Conservation (phyloP, 2,329 filamentous ascomycete species). For the Epichloe coenophiala region DNA sequence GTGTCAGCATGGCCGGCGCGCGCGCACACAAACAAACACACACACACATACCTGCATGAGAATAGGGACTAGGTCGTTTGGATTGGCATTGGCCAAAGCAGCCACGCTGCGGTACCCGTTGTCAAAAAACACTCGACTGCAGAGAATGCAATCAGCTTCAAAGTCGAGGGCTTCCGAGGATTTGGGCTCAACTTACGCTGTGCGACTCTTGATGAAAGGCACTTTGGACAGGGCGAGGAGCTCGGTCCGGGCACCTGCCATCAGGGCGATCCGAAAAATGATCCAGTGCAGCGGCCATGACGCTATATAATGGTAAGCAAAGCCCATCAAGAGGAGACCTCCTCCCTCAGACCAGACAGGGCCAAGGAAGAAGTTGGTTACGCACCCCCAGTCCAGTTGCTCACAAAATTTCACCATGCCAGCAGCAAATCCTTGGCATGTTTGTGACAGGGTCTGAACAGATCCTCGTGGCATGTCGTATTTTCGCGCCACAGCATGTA, state of each 20-base stretch:
- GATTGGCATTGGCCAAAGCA: constrained; percentile 54
- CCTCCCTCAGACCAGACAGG: too few species aligned
- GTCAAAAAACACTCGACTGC: constrained; percentile 52
- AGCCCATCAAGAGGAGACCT: not conserved
- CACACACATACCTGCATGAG: constrained; percentile 44
- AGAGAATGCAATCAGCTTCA: constrained; percentile 2
- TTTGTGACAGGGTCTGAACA: constrained; percentile 60
- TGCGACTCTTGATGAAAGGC: constrained; percentile 64
- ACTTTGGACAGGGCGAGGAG: constrained; percentile 58
- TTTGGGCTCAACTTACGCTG: constrained; percentile 34
- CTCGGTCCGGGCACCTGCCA: constrained; percentile 58
- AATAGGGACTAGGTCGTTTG: constrained; percentile 55
- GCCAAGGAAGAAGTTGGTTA: constrained; percentile 1
- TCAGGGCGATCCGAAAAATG: constrained; percentile 60
- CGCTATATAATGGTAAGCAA: constrained; percentile 25
- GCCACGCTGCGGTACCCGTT: constrained; percentile 60
- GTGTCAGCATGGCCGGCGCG: constrained; percentile 1
- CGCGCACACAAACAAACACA: not conserved
- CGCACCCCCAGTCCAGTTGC: constrained; percentile 58
- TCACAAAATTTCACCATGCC: constrained; percentile 72
- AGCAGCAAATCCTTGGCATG: constrained; percentile 64
- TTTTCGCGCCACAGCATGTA: constrained; percentile 55
- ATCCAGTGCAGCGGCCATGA: constrained; percentile 57
- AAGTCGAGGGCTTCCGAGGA: not conserved
- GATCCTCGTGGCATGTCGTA: constrained; percentile 57